phyloP scores from a whole-genome alignment of 2,329 filamentous ascomycete species.

The Aspergillus ochraceus region DNA sequence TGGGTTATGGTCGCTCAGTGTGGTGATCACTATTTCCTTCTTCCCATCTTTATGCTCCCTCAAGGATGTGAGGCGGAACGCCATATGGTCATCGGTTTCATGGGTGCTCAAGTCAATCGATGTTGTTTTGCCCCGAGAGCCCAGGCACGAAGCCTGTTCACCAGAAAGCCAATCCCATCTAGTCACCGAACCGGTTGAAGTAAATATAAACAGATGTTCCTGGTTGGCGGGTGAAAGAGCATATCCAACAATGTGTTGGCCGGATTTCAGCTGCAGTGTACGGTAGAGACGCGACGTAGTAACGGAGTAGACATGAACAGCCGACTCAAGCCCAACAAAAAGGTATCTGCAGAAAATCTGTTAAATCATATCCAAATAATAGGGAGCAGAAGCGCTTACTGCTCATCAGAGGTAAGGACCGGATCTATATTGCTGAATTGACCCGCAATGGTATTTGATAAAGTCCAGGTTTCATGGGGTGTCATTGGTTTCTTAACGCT shows the following conservation, averaged over 20 bases:
- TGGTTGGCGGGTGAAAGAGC: conserved; percentile 53
- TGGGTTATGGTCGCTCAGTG: conserved; percentile 21
- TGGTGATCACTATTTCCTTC: conserved; percentile 32
- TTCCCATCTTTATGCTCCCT: conserved; percentile 39
- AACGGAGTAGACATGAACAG: conserved; percentile 78
- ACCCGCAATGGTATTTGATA: conserved; percentile 55
- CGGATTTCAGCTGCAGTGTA: conserved; percentile 60
- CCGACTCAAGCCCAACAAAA: conserved; percentile 71
- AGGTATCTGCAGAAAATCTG: conserved; percentile 57
- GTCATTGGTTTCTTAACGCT: conserved; percentile 13
- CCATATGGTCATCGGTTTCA: conserved; percentile 23
- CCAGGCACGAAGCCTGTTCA: conserved; percentile 46
- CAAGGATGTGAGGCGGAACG: conserved; percentile 41
- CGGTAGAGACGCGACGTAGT: conserved; percentile 78
- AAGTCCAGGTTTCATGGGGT: conserved; percentile 39
- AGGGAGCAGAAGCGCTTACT: conserved; percentile 37
- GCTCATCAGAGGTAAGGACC: conserved; percentile 58
- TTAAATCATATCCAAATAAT: conserved; percentile 2
- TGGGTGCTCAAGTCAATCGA: conserved; percentile 24
- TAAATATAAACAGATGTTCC: conserved; percentile 56
- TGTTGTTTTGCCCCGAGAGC: conserved; percentile 38
- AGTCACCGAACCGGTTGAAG: conserved; percentile 51
- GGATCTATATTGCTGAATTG: conserved; percentile 58
- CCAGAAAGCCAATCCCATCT: conserved; percentile 61
- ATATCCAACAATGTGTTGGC: conserved; percentile 52